Evolutionary conservation across 2,329 filamentous ascomycete species (phyloP), one percentile per base, ranked within the genome.

Genomic region (Ophiostoma australiae): DNA sequence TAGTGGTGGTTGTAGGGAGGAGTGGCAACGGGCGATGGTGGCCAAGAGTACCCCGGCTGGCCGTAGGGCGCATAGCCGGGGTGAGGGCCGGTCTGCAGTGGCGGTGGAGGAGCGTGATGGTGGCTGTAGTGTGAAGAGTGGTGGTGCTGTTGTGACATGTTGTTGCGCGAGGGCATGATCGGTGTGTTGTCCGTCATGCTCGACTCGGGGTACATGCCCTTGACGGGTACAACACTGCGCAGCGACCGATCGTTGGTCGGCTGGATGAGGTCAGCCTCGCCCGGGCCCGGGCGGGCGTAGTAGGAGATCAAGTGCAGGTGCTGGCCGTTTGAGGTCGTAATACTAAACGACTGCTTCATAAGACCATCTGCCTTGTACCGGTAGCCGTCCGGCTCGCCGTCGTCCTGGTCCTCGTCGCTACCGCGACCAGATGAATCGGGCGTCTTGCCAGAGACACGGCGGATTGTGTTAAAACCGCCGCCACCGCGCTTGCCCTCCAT

Each of bases 281-380:
- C 87, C 3, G 91, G 88, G 72, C 92, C 89, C 37, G 92, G 91
- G 71, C 94, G 87, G 3, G 93, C 91, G 80, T 94, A 98, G 82
- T 99, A 99, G 76, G 94, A 97, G 81, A 99, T 99, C 69, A 99
- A 86, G 81, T 99, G 95, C 1, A 99, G 88, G 78, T 98, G 95
- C 77, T 97, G 93, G 74, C 93, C 77, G 52, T 86, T 89, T 1
- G 91, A 93, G 1, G 95, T 98, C 31, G 94, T 97, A 81, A 99
- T 98, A 82, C 94, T 98, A 85, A 98, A 99, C 0, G 95, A 98
- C 81, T 99, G 95, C 86, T 99, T 99, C 93, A 98, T 97, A 4
- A 99, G 86, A 0, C 95, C 95, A 77, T 99, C 95, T 11, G 91
- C 92, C 84, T 97, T 99, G 82, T 97, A 97, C 74, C 93, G 86